Conservation (phyloP, 2,329 filamentous ascomycete species). For the Pseudogymnoascus verrucosus region DNA sequence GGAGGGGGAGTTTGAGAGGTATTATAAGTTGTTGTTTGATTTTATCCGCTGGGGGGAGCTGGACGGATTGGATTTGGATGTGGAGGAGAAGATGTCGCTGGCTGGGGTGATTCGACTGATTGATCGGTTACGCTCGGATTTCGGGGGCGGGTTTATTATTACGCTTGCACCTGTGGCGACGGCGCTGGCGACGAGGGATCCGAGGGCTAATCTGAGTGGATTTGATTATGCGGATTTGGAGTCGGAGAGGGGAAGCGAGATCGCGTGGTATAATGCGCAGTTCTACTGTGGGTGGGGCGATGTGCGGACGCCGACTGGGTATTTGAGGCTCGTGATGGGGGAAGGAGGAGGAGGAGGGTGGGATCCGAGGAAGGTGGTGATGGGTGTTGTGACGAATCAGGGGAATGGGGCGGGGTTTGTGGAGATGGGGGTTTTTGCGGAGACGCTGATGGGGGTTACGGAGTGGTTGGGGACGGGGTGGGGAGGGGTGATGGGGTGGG, state of each 20-base stretch:
- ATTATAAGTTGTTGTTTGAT: constrained; percentile 61
- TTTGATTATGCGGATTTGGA: constrained; percentile 76
- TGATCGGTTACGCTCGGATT: constrained; percentile 59
- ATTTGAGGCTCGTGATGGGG: constrained; percentile 40
- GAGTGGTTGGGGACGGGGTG: constrained; percentile 52
- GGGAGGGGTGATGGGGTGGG: constrained; percentile 90
- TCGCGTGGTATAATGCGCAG: constrained; percentile 84
- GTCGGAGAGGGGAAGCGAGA: constrained; percentile 52
- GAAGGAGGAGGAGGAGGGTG: constrained; percentile 49
- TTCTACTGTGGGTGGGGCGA: constrained; percentile 80
- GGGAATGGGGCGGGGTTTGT: constrained; percentile 64
- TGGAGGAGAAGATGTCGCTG: constrained; percentile 69
- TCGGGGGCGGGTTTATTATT: constrained; percentile 64
- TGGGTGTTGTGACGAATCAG: constrained; percentile 74
- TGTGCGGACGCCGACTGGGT: constrained; percentile 35
- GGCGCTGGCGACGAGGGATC: constrained; percentile 50
- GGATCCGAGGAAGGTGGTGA: constrained; percentile 63
- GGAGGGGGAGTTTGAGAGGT: constrained; percentile 54
- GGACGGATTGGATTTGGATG: constrained; percentile 69
- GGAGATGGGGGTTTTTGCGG: constrained; percentile 46
- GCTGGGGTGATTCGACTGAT: constrained; percentile 58
- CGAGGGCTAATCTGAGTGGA: constrained; percentile 64
- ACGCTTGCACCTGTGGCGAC: constrained; percentile 77
- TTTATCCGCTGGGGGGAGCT: constrained; percentile 54
- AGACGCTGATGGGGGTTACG: constrained; percentile 48